A percentile compares a stretch with the other conserved stretches of the same genome.
These are phyloP conservation scores for Serendipita vermifera DNA, from an alignment of 768 basidiomycete genomes.

Conservation along the genomic window DNA sequence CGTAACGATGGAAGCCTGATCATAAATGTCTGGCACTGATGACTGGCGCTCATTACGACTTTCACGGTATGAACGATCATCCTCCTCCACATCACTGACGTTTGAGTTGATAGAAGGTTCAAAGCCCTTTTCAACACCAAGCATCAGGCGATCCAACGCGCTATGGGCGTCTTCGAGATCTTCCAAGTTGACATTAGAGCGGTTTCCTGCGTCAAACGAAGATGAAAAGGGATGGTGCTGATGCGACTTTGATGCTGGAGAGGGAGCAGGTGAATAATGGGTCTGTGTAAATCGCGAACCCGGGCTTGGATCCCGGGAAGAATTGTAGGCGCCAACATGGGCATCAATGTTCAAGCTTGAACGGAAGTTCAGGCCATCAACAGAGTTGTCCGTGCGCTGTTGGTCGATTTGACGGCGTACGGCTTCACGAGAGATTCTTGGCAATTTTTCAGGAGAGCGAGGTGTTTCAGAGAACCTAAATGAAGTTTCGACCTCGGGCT, in stretches of 20 bases:
- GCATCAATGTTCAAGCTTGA: not conserved
- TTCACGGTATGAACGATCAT: too few relatives aligned
- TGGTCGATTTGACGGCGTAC: constrained; percentile 14
- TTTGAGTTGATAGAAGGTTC: constrained; percentile 3
- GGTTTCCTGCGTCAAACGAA: constrained; percentile 8
- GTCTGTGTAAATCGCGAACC: not conserved
- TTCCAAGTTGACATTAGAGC: constrained; percentile 8
- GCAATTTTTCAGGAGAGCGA: constrained; percentile 8
- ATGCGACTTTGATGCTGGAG: constrained; percentile 4
- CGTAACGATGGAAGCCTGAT: too few relatives aligned
- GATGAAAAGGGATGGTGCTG: not conserved
- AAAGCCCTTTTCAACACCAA: constrained; percentile 14
- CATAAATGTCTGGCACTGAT: too few relatives aligned
- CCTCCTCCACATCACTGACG: not conserved
- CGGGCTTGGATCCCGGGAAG: not conserved
- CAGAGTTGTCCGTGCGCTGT: constrained; percentile 6
- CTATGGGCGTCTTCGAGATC: constrained; percentile 48
- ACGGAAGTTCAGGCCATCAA: not conserved
- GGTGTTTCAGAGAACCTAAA: not conserved
- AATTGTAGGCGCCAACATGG: not conserved
- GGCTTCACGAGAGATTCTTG: constrained; percentile 15
- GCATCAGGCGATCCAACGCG: constrained; percentile 54
- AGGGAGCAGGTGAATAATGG: constrained; percentile 3
- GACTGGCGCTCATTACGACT: too few relatives aligned
- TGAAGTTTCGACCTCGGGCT: not conserved